Evolutionary conservation across 345 rosid species (phyloP).

Genomic region (Arabidopsis thaliana): TAIR10.1 NC_003071.7:6764501-6765000

Average conservation of each 20-base stretch:
- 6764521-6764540: neutral
- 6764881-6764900: too few species aligned
- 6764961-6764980: too few species aligned
- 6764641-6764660: constrained; percentile 94
- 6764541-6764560: constrained; percentile 8
- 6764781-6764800: too few species aligned
- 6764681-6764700: constrained; percentile 82
- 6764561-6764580: neutral
- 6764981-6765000: too few species aligned
- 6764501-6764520: neutral
- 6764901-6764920: too few species aligned
- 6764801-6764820: too few species aligned
- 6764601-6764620: neutral
- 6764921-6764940: too few species aligned
- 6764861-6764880: too few species aligned
- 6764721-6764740: constrained; percentile 78
- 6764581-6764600: neutral
- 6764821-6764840: too few species aligned
- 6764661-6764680: constrained; percentile 74
- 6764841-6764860: too few species aligned
- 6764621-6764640: constrained; percentile 42
- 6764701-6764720: constrained; percentile 84
- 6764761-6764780: too few species aligned
- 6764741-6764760: constrained; percentile 44
- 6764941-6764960: too few species aligned